phyloP scores from a whole-genome alignment of 441 rosid species.

The Erodium chrysanthum region DNA sequence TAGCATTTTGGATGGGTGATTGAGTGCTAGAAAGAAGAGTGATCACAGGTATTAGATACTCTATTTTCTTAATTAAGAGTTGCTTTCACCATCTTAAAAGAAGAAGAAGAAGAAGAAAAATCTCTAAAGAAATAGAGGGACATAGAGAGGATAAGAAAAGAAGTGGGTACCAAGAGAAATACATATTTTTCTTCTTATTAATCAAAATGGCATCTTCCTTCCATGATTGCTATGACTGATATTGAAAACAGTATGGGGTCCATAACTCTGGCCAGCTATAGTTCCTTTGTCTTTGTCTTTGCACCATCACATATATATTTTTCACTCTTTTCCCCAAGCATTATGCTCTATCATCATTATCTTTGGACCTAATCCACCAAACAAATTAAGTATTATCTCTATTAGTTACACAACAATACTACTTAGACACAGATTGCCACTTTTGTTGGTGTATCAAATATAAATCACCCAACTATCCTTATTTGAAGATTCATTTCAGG shows the following conservation, averaged over 20 bases:
- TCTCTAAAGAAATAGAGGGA: neutral
- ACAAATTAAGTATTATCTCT: conserved; percentile 11
- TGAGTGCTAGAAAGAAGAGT: conserved; percentile 12
- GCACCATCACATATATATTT: neutral
- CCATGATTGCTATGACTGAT: conserved; percentile 19
- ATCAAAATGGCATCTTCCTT: conserved; percentile 11
- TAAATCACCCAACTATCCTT: conserved; percentile 6
- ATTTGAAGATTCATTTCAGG: neutral
- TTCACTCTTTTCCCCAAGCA: neutral
- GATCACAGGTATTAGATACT: conserved; percentile 14
- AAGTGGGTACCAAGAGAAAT: conserved; percentile 19
- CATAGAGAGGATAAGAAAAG: conserved; percentile 6
- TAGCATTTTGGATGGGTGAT: neutral
- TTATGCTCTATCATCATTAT: conserved; percentile 12
- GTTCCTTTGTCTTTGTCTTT: conserved; percentile 20
- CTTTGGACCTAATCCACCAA: conserved; percentile 24
- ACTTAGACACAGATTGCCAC: neutral
- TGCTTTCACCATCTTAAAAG: neutral
- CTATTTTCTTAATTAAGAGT: neutral
- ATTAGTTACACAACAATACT: conserved; percentile 15
- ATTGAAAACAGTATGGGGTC: conserved; percentile 15
- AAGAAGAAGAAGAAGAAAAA: neutral
- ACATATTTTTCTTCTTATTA: neutral
- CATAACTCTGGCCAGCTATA: conserved; percentile 26
- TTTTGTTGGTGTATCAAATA: conserved; percentile 22